A percentile compares a stretch with the other conserved stretches of the same genome.
These are phyloP conservation scores for Saksenaea oblongispora DNA, from an alignment of 371 early-diverging fungal species.

Conservation along the genomic window DNA sequence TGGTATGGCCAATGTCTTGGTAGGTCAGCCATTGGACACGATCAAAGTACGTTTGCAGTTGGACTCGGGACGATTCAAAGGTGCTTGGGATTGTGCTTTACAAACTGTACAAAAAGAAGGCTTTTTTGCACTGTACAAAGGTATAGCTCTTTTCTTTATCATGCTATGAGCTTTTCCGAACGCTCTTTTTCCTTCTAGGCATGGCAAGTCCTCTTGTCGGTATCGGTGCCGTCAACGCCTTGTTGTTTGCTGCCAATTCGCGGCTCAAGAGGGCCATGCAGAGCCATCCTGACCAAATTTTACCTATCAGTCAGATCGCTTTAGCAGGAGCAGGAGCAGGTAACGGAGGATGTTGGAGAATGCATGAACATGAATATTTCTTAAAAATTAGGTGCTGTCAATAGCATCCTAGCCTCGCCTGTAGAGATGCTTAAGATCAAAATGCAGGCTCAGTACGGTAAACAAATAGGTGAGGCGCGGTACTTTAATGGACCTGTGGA, in stretches of 20 bases:
- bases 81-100: conserved; percentile 70
- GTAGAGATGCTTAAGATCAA: conserved; percentile 84
- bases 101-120: conserved; percentile 70
- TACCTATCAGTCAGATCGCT: conserved; percentile 65
- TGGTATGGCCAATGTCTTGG: conserved; percentile 52
- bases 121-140: conserved; percentile 77
- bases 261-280: conserved; percentile 56
- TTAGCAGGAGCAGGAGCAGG: conserved; percentile 82
- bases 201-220: conserved; percentile 86
- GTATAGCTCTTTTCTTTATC: conserved; percentile 30
- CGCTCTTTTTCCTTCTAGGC: conserved; percentile 34
- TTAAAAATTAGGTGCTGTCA: conserved; percentile 53
- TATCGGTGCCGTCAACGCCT: conserved; percentile 81
- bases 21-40: conserved; percentile 69
- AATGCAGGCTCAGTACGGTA: conserved; percentile 75
- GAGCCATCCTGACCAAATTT: conserved; percentile 32
- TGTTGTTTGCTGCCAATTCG: conserved; percentile 81
- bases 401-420: conserved; percentile 75
- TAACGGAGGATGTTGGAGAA: conserved; percentile 16
- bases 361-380: neutral
- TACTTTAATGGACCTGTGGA: conserved; percentile 63
- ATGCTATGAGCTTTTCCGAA: neutral
- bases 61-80: conserved; percentile 61
- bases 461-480: conserved; percentile 14
- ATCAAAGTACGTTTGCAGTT: conserved; percentile 73